Base-by-base conservation (phyloP, 1,284 basidiomycete genomes). In the Flammula alnicola region DNA sequence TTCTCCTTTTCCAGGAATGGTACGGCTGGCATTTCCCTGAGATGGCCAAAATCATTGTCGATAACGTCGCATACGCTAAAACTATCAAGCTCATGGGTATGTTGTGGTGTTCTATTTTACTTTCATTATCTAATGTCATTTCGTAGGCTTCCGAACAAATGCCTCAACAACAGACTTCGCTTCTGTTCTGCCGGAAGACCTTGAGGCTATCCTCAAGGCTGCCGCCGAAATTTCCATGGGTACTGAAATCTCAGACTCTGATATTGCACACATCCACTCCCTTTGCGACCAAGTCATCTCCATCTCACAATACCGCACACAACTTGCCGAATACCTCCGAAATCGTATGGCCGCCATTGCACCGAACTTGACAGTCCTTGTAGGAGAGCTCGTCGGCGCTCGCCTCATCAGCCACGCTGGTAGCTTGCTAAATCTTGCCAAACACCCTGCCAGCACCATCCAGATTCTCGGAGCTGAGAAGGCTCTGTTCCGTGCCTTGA, bases 1-100 rank as follows among this genome's bases (percentile, higher is more conserved):
- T 33, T 4, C 48, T 59, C 37, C 47, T 52, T 52, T 51, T 31
- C 37, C 46, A 94, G 92, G 96, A 98, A 81, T 99, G 96, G 96
- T 99, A 98, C 66, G 96, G 96, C 19, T 99, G 96, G 96, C 96
- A 99, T 77, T 98, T 98, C 83, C 96, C 96, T 8, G 96, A 99
- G 74, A 93, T 99, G 90, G 92, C 89, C 62, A 98, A 98, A 78
- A 98, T 99, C 69, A 91, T 98, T 60, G 85, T 88, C 57, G 96
- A 99, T 78, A 99, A 97, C 74, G 77, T 96, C 48, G 95, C 95
- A 19, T 99, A 98, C 70, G 94, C 97, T 52, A 96, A 95, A 73
- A 86, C 91, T 51, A 84, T 97, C 62, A 87, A 86, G 58, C 71
- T 78, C 30, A 95, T 97, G 92, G 94, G n/a, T n/a, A n/a, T n/a